A percentile compares a stretch with the other conserved stretches of the same genome.
Evolutionary conservation across 768 basidiomycete genomes (phyloP).

Genomic region (Lentinula guzmanii): DNA sequence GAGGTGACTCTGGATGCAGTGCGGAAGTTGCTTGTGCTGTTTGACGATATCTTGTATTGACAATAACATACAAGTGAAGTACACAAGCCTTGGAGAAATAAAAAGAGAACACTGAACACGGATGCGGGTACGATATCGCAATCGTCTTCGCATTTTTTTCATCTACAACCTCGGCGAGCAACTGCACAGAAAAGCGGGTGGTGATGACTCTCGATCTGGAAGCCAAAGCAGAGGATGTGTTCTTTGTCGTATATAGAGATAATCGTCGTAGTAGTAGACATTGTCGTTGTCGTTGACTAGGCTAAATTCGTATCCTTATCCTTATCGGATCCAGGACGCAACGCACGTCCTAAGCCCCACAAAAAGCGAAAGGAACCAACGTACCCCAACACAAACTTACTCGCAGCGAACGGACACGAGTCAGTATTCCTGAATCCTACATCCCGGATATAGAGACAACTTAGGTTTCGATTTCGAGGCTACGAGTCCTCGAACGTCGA

Average conservation of each 20-base stretch:
- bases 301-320: too few species aligned
- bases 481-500: slow-evolving; percentile 88
- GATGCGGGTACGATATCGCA: slow-evolving; percentile 42
- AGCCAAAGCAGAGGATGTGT: slow-evolving; percentile 94
- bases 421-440: slow-evolving; percentile 74
- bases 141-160: slow-evolving; percentile 93
- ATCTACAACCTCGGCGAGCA: slow-evolving; percentile 77
- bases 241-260: slow-evolving; percentile 29
- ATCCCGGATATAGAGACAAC: slow-evolving; percentile 94
- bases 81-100: too few species aligned
- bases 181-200: slow-evolving; percentile 86
- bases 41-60: not conserved
- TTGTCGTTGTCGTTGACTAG: too few species aligned
- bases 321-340: too few species aligned
- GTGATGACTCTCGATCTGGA: slow-evolving; percentile 82
- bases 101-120: too few species aligned
- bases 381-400: slow-evolving; percentile 64
- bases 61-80: too few species aligned
- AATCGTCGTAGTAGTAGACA: not conserved
- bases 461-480: slow-evolving; percentile 74
- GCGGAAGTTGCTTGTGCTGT: not conserved
- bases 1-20: not conserved
- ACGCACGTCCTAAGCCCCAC: slow-evolving; percentile 47
- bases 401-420: slow-evolving; percentile 74
- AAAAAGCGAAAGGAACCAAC: slow-evolving; percentile 85